Evolutionary conservation across 768 basidiomycete genomes (phyloP), one percentile per base, ranked within the genome.

Genomic region (Artomyces pyxidatus): DNA sequence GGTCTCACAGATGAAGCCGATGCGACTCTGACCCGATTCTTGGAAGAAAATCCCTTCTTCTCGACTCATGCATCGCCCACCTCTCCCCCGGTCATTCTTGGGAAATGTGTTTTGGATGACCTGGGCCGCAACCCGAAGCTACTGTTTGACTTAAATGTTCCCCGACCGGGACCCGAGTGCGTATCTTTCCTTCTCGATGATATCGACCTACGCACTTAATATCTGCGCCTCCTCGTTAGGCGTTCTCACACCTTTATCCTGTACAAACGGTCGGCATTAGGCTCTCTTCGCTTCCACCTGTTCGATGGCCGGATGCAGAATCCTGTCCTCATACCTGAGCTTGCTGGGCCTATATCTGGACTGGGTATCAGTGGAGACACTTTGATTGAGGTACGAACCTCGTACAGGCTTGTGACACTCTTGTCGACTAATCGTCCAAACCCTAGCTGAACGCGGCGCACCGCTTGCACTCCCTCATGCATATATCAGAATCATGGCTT

Each of bases 401-500:
- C 8, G 1, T 17, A 23, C 12, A 38, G 23, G 26, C 1, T 22
- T 11, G n/a, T 6, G 6, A 42, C 37, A n/a, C 25, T 2, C 19
- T 37, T 42, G 30, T 23, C 46, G 19, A 52, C 30, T 14, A 4
- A 10, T 37, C 41, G 37, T 47, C 32, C 42, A n/a, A n/a, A n/a
- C 37, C 17, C 4, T 19, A 54, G 53, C 26, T 54, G 21, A 54
- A 54, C 21, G 53, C 53, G 21, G 47, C 53, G 12, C 51, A 52
- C 41, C 53, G 53, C 29, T 22, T 54, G 22, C 53, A 54, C 37
- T 52, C 50, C 2, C 29, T 54, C 26, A 28, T 54, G 27, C 52
- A 52, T 25, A 23, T 54, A 6, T 35, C 53, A 23, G 53, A 46
- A 19, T 54, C 53, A 5, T 54, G 53, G 53, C 45, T 54, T 29